phyloP scores from a whole-genome alignment of 1,284 basidiomycete species.

The Coriolopsis trogii region DNA sequence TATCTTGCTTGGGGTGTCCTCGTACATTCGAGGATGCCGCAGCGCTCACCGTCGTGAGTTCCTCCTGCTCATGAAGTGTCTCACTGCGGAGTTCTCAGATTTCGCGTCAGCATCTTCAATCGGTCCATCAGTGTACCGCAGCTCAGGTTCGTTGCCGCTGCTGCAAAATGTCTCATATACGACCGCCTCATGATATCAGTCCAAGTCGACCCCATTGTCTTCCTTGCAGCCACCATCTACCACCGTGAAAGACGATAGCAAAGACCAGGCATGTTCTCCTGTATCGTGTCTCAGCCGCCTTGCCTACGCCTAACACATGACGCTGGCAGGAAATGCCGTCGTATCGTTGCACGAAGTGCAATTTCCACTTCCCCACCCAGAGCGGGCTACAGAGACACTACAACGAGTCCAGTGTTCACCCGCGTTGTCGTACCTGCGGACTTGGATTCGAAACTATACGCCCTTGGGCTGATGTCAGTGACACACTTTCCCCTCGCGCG shows the following conservation, averaged over 20 bases:
- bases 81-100: no score
- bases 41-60: neutral
- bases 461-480: neutral
- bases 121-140: no score
- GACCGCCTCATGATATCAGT: no score
- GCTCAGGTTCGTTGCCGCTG: no score
- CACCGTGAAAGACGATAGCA: no score
- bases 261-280: neutral
- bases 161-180: no score
- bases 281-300: neutral
- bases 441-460: neutral
- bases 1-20: neutral
- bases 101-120: neutral
- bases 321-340: no score
- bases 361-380: neutral
- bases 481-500: neutral
- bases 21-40: neutral
- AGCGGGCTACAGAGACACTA: neutral
- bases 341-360: constrained; percentile 1
- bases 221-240: no score
- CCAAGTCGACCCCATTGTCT: no score
- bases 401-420: neutral
- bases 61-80: neutral
- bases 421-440: neutral
- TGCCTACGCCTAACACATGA: neutral